These are phyloP conservation scores for Lindgomyces ingoldianus DNA, from an alignment of 495 filamentous ascomycete species.

Conservation along the genomic window DNA sequence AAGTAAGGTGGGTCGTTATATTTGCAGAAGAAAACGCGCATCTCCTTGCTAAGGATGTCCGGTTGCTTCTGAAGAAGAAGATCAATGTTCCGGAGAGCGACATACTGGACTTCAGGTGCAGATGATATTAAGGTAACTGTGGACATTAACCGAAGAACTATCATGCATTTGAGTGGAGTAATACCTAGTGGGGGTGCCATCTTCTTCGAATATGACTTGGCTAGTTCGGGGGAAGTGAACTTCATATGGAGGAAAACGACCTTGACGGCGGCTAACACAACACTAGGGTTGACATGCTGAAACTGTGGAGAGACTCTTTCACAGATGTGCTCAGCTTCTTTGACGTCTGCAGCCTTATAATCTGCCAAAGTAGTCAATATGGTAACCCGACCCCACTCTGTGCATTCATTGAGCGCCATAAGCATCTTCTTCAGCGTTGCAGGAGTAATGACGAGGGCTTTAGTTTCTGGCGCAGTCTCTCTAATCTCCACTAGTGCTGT, in stretches of 20 bases:
- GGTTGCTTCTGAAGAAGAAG: constrained; percentile 92
- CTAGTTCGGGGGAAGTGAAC: constrained; percentile 72
- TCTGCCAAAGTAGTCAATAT: constrained; percentile 88
- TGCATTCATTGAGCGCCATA: constrained; percentile 97
- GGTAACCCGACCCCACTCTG: constrained; percentile 97
- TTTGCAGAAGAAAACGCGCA: constrained; percentile 99
- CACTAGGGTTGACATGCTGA: constrained; percentile 96
- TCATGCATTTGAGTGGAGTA: neutral
- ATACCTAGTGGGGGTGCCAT: constrained; percentile 95
- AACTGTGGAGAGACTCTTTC: constrained; percentile 95
- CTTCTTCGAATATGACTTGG: constrained; percentile 86
- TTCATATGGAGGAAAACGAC: constrained; percentile 97
- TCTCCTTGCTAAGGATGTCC: constrained; percentile 93
- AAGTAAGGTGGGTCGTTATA: constrained; percentile 98
- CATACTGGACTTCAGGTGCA: constrained; percentile 95
- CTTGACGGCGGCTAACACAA: constrained; percentile 95
- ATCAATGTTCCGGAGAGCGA: constrained; percentile 93
- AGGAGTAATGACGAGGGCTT: constrained; percentile 77
- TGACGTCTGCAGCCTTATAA: constrained; percentile 80
- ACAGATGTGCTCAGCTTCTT: constrained; percentile 98
- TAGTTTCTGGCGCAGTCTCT: constrained; percentile 87
- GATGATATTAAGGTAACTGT: constrained; percentile 93
- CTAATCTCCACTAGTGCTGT: constrained; percentile 89
- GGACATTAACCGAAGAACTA: constrained; percentile 24
- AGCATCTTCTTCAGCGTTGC: constrained; percentile 87